Conservation (phyloP, 2,329 filamentous ascomycete genomes). For the Cercospora sp. region DNA sequence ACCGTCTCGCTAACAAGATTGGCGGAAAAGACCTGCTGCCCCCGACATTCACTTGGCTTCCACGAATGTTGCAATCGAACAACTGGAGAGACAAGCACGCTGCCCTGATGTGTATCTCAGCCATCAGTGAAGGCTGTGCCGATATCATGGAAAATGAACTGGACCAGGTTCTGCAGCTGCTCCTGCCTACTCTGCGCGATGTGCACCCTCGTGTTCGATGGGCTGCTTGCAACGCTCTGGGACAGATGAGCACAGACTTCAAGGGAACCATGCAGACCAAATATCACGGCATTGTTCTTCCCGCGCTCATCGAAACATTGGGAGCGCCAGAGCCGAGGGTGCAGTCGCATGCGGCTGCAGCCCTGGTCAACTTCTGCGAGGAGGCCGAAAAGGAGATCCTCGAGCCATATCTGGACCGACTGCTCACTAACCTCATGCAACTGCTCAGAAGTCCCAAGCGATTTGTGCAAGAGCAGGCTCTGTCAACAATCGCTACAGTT, state of each 20-base stretch:
- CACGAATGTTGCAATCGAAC: constrained; percentile 93
- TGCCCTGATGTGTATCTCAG: constrained; percentile 96
- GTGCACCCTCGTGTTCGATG: constrained; percentile 92
- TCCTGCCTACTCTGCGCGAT: constrained; percentile 88
- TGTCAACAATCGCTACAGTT: constrained; percentile 97
- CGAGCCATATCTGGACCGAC: constrained; percentile 87
- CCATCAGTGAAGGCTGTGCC: constrained; percentile 94
- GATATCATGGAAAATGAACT: constrained; percentile 95
- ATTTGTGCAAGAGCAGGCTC: constrained; percentile 94
- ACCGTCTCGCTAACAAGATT: constrained; percentile 93
- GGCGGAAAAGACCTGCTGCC: constrained; percentile 90
- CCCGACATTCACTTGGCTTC: constrained; percentile 94
- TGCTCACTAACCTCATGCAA: constrained; percentile 81
- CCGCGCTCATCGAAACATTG: constrained; percentile 88
- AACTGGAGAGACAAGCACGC: constrained; percentile 95
- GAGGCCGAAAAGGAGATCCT: constrained; percentile 91
- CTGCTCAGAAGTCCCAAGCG: constrained; percentile 89
- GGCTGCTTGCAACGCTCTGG: constrained; percentile 97
- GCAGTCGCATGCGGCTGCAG: constrained; percentile 95
- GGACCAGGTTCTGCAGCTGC: constrained; percentile 88
- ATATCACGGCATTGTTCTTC: constrained; percentile 83
- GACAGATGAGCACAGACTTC: constrained; percentile 99
- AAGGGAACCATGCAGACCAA: constrained; percentile 97
- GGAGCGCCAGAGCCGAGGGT: constrained; percentile 88
- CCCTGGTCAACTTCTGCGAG: constrained; percentile 97